A percentile compares a stretch with the other conserved stretches of the same genome.
These are phyloP conservation scores for Calonectria pseudoreteaudii DNA, from an alignment of 2,329 filamentous ascomycete genomes.

Conservation along the genomic window DNA sequence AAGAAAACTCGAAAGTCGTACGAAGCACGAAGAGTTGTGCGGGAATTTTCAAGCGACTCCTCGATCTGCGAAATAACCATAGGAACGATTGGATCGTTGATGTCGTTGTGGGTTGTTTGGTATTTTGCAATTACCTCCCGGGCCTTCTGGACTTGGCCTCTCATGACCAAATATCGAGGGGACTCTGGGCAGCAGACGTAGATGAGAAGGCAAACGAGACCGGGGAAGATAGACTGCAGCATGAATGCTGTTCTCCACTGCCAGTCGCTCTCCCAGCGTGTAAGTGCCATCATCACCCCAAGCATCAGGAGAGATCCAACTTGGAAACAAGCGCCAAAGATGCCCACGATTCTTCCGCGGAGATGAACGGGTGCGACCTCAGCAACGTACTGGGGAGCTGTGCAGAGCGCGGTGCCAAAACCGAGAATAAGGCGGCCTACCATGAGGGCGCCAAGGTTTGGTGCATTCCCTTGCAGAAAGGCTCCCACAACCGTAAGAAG, in stretches of 20 bases:
- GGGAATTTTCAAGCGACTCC: slow-evolving; percentile 34
- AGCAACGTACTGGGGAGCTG: slow-evolving; percentile 39
- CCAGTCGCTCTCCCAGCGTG: slow-evolving; percentile 38
- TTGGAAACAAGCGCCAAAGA: slow-evolving; percentile 41
- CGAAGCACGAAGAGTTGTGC: slow-evolving; percentile 18
- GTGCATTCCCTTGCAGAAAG: slow-evolving; percentile 35
- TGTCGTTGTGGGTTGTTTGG: slow-evolving; percentile 33
- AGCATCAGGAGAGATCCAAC: slow-evolving; percentile 36
- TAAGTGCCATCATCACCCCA: slow-evolving; percentile 40
- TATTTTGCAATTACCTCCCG: slow-evolving; percentile 32
- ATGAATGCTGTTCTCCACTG: slow-evolving; percentile 38
- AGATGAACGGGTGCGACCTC: slow-evolving; percentile 37
- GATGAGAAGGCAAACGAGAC: slow-evolving; percentile 34
- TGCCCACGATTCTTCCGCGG: slow-evolving; percentile 35
- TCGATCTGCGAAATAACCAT: slow-evolving; percentile 37
- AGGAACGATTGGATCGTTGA: slow-evolving; percentile 34
- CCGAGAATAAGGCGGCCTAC: slow-evolving; percentile 35
- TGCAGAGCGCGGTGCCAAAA: slow-evolving; percentile 39
- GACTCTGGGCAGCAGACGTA: slow-evolving; percentile 39
- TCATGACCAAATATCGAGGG: slow-evolving; percentile 40
- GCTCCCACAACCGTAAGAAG: slow-evolving; percentile 34
- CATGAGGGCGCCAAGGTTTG: slow-evolving; percentile 35
- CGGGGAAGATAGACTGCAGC: slow-evolving; percentile 35
- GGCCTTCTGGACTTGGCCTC: slow-evolving; percentile 34
- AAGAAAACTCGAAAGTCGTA: slow-evolving; percentile 41